phyloP scores from a whole-genome alignment of 129 eudicot species.

The Kitagawia praeruptora region DNA sequence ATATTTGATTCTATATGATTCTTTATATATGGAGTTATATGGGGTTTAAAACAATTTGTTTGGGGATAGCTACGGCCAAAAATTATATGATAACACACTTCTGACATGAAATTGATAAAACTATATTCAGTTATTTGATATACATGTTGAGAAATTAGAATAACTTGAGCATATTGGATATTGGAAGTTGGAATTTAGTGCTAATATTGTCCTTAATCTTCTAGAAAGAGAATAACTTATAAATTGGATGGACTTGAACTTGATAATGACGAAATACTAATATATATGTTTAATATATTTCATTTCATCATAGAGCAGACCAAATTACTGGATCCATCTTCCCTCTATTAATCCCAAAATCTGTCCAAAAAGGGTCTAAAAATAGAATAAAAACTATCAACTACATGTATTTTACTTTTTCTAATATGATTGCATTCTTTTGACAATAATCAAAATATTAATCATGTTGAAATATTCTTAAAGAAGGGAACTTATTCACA shows the following conservation, averaged over 20 bases:
- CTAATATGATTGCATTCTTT: not conserved
- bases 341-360: not conserved
- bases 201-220: not conserved
- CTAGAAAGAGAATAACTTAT: not conserved
- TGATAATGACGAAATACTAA: not conserved
- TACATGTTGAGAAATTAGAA: not conserved
- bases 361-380: not conserved
- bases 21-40: too few species aligned
- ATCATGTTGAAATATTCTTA: constrained; percentile 10
- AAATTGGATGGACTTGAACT: not conserved
- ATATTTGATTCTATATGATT: too few species aligned
- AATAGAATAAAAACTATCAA: not conserved
- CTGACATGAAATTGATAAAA: too few species aligned
- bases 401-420: not conserved
- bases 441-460: constrained; percentile 4
- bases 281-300: not conserved
- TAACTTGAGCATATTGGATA: not conserved
- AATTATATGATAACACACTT: too few species aligned
- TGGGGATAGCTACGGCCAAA: too few species aligned
- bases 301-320: not conserved
- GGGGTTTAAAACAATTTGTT: too few species aligned
- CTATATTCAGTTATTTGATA: not conserved
- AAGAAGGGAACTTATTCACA: constrained; percentile 15
- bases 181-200: not conserved
- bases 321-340: not conserved